These are phyloP conservation scores for Globisporangium rhizosaccharum DNA, from an alignment of 352 stramenopile genomes.

Conservation along the genomic window DNA sequence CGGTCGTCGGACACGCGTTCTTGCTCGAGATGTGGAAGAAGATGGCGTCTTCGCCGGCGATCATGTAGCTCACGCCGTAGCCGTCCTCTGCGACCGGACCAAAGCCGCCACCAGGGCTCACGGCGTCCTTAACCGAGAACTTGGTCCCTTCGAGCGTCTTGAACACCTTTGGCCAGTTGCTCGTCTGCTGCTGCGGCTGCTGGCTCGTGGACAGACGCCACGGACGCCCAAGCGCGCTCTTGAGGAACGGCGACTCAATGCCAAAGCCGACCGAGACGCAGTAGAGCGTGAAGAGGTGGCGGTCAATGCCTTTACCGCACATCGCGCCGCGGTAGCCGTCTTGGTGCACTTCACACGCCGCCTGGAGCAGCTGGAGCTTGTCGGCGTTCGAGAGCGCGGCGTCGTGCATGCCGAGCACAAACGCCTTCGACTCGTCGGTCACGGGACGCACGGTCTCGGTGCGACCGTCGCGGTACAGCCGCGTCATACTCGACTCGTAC, in stretches of 20 bases:
- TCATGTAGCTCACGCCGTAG: slow-evolving; percentile 92
- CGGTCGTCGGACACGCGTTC: slow-evolving; percentile 62
- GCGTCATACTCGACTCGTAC: slow-evolving; percentile 97
- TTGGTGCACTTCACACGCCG: slow-evolving; percentile 87
- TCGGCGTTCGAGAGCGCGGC: slow-evolving; percentile 55
- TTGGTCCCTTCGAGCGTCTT: slow-evolving; percentile 52
- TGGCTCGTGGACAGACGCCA: slow-evolving; percentile 89
- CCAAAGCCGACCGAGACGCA: slow-evolving; percentile 83
- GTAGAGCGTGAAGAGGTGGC: slow-evolving; percentile 95
- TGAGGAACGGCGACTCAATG: slow-evolving; percentile 85
- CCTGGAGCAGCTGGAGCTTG: slow-evolving; percentile 85
- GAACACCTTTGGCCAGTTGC: slow-evolving; percentile 69
- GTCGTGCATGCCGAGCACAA: slow-evolving; percentile 85
- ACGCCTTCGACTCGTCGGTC: slow-evolving; percentile 86
- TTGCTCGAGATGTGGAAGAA: slow-evolving; percentile 92
- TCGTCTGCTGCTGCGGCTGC: slow-evolving; percentile 88
- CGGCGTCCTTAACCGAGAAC: slow-evolving; percentile 46
- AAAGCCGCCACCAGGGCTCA: slow-evolving; percentile 86
- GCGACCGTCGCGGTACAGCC: slow-evolving; percentile 93
- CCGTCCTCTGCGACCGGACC: slow-evolving; percentile 87
- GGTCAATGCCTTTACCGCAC: slow-evolving; percentile 91
- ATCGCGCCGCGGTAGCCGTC: slow-evolving; percentile 89
- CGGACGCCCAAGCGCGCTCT: slow-evolving; percentile 75
- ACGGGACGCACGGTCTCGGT: slow-evolving; percentile 92
- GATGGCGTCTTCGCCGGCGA: slow-evolving; percentile 82